These are phyloP conservation scores for Durio zibethinus DNA, from an alignment of 345 rosid genomes.

Conservation along the genomic window DNA sequence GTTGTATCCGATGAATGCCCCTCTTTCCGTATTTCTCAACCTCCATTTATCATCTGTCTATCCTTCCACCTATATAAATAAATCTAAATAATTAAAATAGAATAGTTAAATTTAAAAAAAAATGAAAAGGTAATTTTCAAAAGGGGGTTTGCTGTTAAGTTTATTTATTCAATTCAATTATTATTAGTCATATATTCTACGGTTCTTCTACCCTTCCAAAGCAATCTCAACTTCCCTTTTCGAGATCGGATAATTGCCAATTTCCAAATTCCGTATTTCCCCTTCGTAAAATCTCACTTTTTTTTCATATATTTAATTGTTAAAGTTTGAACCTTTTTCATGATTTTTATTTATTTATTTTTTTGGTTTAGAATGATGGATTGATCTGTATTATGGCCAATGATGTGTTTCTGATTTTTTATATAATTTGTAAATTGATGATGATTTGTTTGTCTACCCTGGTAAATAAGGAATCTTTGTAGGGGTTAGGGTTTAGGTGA, in stretches of 20 bases:
- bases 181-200: not conserved
- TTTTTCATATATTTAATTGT: not conserved
- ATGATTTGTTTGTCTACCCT: not conserved
- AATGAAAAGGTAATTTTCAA: not conserved
- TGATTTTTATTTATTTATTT: not conserved
- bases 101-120: no score
- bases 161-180: not conserved
- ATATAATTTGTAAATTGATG: not conserved
- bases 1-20: no score
- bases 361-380: not conserved
- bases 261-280: conserved; percentile 6
- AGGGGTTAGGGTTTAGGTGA: conserved; percentile 1
- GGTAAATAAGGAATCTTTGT: not conserved
- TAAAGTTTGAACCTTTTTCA: not conserved
- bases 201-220: conserved; percentile 27
- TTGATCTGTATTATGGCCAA: conserved; percentile 3
- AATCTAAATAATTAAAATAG: no score
- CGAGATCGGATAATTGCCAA: conserved; percentile 23
- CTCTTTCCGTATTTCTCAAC: no score
- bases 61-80: no score
- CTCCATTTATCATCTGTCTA: no score
- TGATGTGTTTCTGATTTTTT: conserved; percentile 11
- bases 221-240: conserved; percentile 25
- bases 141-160: not conserved
- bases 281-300: conserved; percentile 40